These are phyloP conservation scores for Lactarius trivialis DNA, from an alignment of 768 basidiomycete genomes.

Conservation along the genomic window DNA sequence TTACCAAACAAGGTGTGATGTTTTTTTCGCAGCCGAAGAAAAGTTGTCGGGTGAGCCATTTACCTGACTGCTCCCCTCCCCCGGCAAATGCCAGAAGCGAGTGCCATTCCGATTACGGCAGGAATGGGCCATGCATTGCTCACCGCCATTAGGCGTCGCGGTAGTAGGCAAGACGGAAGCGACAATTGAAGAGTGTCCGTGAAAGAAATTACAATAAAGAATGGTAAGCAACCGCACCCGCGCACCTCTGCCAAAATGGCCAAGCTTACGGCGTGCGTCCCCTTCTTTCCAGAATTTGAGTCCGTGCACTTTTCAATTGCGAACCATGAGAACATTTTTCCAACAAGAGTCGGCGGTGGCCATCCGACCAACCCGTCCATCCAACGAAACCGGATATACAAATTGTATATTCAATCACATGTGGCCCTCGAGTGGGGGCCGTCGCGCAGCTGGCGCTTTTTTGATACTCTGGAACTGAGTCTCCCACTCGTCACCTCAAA, in stretches of 20 bases:
- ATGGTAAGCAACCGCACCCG: constrained; percentile 1
- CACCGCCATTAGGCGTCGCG: constrained; percentile 14
- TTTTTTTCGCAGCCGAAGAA: constrained; percentile 6
- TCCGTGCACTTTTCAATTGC: constrained; percentile 12
- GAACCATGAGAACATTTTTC: constrained; percentile 8
- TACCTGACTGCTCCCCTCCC: background rate
- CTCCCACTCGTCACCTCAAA: background rate
- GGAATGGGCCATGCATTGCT: constrained; percentile 3
- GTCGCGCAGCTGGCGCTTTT: background rate
- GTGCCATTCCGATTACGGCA: constrained; percentile 15
- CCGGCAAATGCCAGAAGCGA: constrained; percentile 18
- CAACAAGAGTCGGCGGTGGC: constrained; percentile 8
- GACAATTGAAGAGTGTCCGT: constrained; percentile 2
- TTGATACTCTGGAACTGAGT: background rate
- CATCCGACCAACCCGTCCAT: background rate
- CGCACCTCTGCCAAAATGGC: constrained; percentile 7
- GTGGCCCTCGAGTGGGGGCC: background rate
- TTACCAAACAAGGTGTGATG: constrained; percentile 10
- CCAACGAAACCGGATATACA: background rate
- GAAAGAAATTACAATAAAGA: constrained; percentile 1
- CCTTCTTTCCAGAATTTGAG: constrained; percentile 19
- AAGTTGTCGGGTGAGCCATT: constrained; percentile 12
- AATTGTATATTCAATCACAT: background rate
- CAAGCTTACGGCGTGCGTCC: constrained; percentile 21
- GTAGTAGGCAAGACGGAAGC: background rate